Percentiles rank a stretch among this genome's conserved stretches.
These are phyloP conservation scores for Fusarium heterosporum DNA, from an alignment of 2,329 filamentous ascomycete genomes.

Conservation along the genomic window DNA sequence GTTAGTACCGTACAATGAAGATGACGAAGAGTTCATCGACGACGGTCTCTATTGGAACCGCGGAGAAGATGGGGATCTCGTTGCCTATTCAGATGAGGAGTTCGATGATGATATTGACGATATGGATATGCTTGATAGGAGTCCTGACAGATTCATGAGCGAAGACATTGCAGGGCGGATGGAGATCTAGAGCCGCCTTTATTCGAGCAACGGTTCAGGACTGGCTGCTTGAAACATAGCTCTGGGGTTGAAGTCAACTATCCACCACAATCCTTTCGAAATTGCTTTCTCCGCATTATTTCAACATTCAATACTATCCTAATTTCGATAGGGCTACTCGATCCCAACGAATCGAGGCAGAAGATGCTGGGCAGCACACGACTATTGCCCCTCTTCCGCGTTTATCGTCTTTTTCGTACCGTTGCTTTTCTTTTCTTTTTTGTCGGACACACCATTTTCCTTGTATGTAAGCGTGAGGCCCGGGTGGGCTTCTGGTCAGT, in stretches of 20 bases:
- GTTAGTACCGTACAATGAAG: slow-evolving; percentile 58
- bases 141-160: slow-evolving; percentile 66
- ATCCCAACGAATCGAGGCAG: slow-evolving; percentile 8
- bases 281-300: slow-evolving; percentile 21
- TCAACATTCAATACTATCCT: slow-evolving; percentile 37
- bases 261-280: slow-evolving; percentile 2
- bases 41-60: slow-evolving; percentile 69
- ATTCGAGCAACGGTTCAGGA: slow-evolving; percentile 1
- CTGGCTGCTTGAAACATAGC: slow-evolving; percentile 5
- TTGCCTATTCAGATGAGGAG: slow-evolving; percentile 64
- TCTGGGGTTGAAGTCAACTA: not conserved
- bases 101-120: slow-evolving; percentile 62
- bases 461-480: slow-evolving; percentile 46
- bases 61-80: slow-evolving; percentile 68
- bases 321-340: slow-evolving; percentile 23
- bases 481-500: slow-evolving; percentile 52
- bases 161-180: slow-evolving; percentile 72
- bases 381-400: slow-evolving; percentile 22
- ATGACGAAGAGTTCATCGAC: slow-evolving; percentile 62
- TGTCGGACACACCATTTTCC: slow-evolving; percentile 26
- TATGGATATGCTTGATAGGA: slow-evolving; percentile 55
- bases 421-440: slow-evolving; percentile 25
- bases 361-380: slow-evolving; percentile 23
- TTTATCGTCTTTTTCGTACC: slow-evolving; percentile 7
- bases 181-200: slow-evolving; percentile 63